Evolutionary conservation across 805 yeast species (phyloP).

Genomic region (Candida orba): DNA sequence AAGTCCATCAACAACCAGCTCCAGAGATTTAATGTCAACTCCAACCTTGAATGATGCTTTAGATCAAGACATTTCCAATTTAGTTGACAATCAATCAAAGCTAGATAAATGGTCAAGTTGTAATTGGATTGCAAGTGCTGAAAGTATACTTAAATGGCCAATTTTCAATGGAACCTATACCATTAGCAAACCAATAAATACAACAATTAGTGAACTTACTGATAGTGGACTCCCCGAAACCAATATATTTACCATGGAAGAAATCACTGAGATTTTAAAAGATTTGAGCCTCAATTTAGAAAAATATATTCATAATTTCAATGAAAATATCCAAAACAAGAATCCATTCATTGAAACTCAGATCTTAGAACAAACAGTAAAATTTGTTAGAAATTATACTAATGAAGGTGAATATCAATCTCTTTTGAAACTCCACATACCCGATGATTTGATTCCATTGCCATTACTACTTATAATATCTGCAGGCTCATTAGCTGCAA

Average conservation of each 20-base stretch:
- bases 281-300: conserved; percentile 8
- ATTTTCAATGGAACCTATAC: conserved; percentile 10
- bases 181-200: conserved; percentile 6
- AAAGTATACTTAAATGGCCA: conserved; percentile 18
- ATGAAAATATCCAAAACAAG: conserved; percentile 15
- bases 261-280: conserved; percentile 3
- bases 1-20: neutral
- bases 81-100: conserved; percentile 6
- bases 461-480: conserved; percentile 9
- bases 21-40: neutral
- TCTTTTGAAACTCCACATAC: conserved; percentile 9
- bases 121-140: conserved; percentile 17
- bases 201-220: conserved; percentile 7
- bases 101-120: conserved; percentile 14
- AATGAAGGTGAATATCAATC: neutral
- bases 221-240: conserved; percentile 7
- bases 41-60: neutral
- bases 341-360: conserved; percentile 15
- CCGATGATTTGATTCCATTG: conserved; percentile 10
- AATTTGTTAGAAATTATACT: conserved; percentile 4
- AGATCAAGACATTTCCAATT: neutral
- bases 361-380: conserved; percentile 7
- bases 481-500: conserved; percentile 16
- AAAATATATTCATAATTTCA: conserved; percentile 10
- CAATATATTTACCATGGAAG: conserved; percentile 5